phyloP scores from a whole-genome alignment of 495 filamentous ascomycete genomes.

The Melanomma pulvis-pyrius region DNA sequence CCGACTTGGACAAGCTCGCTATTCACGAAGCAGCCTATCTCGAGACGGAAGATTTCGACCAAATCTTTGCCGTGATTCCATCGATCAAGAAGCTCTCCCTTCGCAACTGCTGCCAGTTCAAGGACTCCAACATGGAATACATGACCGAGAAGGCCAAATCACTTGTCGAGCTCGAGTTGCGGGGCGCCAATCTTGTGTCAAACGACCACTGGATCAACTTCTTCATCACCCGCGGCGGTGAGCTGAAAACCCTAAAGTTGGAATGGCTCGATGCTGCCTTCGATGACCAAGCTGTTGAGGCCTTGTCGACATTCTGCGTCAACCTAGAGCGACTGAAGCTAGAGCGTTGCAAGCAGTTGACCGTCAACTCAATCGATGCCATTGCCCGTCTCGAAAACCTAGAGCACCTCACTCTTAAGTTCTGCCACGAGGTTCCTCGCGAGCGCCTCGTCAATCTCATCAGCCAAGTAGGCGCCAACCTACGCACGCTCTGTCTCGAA shows the following conservation, averaged over 20 bases:
- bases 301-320: conserved; percentile 61
- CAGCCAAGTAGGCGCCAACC: conserved; percentile 56
- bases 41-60: conserved; percentile 71
- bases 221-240: conserved; percentile 61
- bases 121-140: conserved; percentile 77
- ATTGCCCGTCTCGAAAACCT: conserved; percentile 63
- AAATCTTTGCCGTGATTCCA: conserved; percentile 76
- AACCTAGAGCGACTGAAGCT: conserved; percentile 75
- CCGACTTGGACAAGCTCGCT: conserved; percentile 63
- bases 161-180: conserved; percentile 66
- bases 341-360: conserved; percentile 58
- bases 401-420: conserved; percentile 70
- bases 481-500: conserved; percentile 74
- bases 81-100: conserved; percentile 68
- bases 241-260: conserved; percentile 69
- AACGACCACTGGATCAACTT: conserved; percentile 70
- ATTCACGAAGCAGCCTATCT: conserved; percentile 83
- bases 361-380: conserved; percentile 51
- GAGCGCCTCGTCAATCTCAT: conserved; percentile 64
- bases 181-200: conserved; percentile 77
- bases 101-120: conserved; percentile 83
- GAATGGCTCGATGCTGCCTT: conserved; percentile 70
- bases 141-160: conserved; percentile 67
- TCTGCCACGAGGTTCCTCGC: conserved; percentile 58
- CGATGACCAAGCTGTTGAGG: conserved; percentile 65